Conservation (phyloP, 75 land plant species). For the Adiantum capillusveneris region DNA sequence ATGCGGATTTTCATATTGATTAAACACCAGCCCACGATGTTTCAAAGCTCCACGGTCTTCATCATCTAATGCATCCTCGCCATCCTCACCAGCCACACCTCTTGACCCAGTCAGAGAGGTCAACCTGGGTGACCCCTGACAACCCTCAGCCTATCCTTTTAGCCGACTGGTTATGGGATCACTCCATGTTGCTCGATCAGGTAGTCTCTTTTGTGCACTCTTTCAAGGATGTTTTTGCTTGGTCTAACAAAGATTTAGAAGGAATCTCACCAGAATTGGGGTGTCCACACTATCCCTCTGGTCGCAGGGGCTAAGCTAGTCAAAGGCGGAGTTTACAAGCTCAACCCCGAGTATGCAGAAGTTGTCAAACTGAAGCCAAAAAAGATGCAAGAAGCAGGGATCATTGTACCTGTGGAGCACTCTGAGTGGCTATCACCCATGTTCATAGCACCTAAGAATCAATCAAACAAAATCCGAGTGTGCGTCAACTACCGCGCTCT, state of each 20-base stretch:
- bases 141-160: too few relatives aligned
- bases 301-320: constrained; percentile 3
- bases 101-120: too few relatives aligned
- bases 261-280: constrained; percentile 6
- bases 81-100: too few relatives aligned
- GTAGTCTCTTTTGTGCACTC: not conserved
- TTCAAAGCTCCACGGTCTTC: too few relatives aligned
- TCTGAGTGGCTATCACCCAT: constrained; percentile 5
- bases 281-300: constrained; percentile 4
- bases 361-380: not conserved
- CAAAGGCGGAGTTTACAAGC: not conserved
- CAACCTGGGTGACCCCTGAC: too few relatives aligned
- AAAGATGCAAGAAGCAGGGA: not conserved
- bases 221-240: constrained; percentile 17
- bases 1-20: too few relatives aligned
- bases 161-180: not conserved
- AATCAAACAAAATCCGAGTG: constrained; percentile 3
- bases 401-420: not conserved
- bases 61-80: too few relatives aligned
- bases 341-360: not conserved
- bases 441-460: constrained; percentile 1
- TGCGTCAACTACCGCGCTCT: constrained; percentile 5
- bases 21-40: too few relatives aligned
- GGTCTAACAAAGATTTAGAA: constrained; percentile 11
- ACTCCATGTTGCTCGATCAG: not conserved